Conservation (phyloP, 768 basidiomycete species). For the Pisolithus sp. region DNA sequence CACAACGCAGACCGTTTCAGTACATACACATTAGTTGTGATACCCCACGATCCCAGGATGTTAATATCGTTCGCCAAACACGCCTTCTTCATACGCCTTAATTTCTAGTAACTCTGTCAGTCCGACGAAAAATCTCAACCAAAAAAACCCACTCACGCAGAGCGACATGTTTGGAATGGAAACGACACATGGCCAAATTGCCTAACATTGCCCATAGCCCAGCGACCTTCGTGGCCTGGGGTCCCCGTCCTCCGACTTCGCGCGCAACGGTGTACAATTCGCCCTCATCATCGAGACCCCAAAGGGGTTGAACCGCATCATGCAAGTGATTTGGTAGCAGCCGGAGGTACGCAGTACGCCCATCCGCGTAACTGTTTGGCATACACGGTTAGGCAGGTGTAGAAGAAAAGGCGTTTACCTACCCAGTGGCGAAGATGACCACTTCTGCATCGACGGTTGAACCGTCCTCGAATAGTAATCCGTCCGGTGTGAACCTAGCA, state of each 20-base stretch:
- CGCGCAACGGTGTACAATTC: constrained; percentile 29
- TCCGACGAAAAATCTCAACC: background rate
- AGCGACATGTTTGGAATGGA: constrained; percentile 62
- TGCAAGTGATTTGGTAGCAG: constrained; percentile 1
- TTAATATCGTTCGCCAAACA: constrained; percentile 27
- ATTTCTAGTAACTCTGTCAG: constrained; percentile 43
- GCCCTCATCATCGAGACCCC: constrained; percentile 20
- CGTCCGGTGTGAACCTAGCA: constrained; percentile 35
- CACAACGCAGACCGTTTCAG: too few species aligned
- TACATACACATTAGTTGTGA: too few species aligned
- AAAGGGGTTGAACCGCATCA: constrained; percentile 11
- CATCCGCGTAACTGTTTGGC: constrained; percentile 1
- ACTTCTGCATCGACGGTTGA: constrained; percentile 45
- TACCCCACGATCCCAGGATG: too few species aligned
- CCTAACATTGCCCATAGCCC: constrained; percentile 57
- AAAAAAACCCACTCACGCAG: constrained; percentile 42
- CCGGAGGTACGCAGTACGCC: constrained; percentile 1
- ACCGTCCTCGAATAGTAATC: constrained; percentile 45
- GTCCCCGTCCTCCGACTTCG: constrained; percentile 37
- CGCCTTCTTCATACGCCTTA: constrained; percentile 54
- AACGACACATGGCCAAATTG: constrained; percentile 55
- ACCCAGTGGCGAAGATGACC: constrained; percentile 57
- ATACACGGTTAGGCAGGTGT: background rate
- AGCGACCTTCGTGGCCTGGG: constrained; percentile 10
- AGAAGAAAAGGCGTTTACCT: constrained; percentile 9